A percentile compares a stretch with the other conserved stretches of the same genome.
These are phyloP conservation scores for Xylaria sp. DNA, from an alignment of 2,329 filamentous ascomycete genomes.

Conservation along the genomic window DNA sequence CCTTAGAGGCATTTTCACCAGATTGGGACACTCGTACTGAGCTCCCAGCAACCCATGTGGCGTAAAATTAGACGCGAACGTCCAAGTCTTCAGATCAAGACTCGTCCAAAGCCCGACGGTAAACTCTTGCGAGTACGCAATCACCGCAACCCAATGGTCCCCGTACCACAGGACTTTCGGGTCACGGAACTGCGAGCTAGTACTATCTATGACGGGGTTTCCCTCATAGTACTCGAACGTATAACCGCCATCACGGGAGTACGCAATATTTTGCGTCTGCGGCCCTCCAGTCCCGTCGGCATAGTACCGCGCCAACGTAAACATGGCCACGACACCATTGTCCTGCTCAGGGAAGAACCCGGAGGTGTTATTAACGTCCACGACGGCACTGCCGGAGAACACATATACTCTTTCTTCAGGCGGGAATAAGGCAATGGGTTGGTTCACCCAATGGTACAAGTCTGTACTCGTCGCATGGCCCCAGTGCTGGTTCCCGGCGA, in stretches of 20 bases:
- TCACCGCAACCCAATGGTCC: slow-evolving; percentile 67
- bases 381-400: slow-evolving; percentile 66
- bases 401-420: slow-evolving; percentile 57
- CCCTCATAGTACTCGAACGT: slow-evolving; percentile 67
- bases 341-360: slow-evolving; percentile 71
- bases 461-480: slow-evolving; percentile 72
- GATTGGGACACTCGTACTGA: slow-evolving; percentile 73
- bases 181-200: slow-evolving; percentile 69
- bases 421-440: slow-evolving; percentile 69
- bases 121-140: slow-evolving; percentile 66
- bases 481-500: slow-evolving; percentile 64
- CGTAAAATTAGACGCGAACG: slow-evolving; percentile 67
- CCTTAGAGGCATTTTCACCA: slow-evolving; percentile 65
- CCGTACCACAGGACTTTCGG: slow-evolving; percentile 72
- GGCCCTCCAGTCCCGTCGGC: slow-evolving; percentile 52
- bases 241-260: slow-evolving; percentile 70
- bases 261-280: slow-evolving; percentile 70
- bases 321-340: slow-evolving; percentile 72
- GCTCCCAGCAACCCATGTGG: slow-evolving; percentile 62
- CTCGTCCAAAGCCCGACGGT: slow-evolving; percentile 71
- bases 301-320: slow-evolving; percentile 54
- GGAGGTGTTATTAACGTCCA: slow-evolving; percentile 72
- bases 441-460: slow-evolving; percentile 72
- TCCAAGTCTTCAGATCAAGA: slow-evolving; percentile 68
- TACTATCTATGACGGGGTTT: slow-evolving; percentile 70